Conservation (phyloP, 331 rosid genomes). For the Acacia concinna region DNA sequence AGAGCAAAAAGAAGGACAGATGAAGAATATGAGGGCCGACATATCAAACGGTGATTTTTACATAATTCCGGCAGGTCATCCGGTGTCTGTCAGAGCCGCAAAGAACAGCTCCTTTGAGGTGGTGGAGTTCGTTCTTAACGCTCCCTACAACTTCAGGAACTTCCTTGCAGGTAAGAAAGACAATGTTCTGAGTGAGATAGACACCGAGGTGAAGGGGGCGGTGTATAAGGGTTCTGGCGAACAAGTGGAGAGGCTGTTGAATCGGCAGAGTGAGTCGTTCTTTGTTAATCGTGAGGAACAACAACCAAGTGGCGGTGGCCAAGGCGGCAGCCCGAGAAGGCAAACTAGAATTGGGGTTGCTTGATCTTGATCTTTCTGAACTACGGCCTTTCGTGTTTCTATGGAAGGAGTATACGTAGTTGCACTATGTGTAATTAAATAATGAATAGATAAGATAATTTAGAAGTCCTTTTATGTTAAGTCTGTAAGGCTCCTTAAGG, state of each 20-base stretch:
- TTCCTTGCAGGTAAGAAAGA: background rate
- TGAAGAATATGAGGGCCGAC: conserved; percentile 27
- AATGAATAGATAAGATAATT: background rate
- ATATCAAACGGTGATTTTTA: conserved; percentile 44
- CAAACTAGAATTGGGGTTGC: background rate
- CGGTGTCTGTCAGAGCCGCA: conserved; percentile 45
- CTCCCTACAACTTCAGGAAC: conserved; percentile 3
- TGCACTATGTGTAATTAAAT: background rate
- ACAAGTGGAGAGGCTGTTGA: conserved; percentile 47
- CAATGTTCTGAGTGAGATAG: conserved; percentile 42
- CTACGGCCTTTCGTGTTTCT: background rate
- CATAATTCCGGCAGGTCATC: conserved; percentile 61
- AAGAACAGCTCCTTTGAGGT: conserved; percentile 24
- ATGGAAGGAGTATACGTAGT: background rate
- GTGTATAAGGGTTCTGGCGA: conserved; percentile 42
- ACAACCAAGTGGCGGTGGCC: conserved; percentile 8
- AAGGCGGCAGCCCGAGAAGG: background rate
- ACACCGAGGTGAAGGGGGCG: conserved; percentile 46
- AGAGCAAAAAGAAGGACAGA: background rate
- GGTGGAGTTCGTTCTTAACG: conserved; percentile 54
- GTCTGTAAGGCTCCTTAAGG: background rate
- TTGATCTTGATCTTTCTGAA: conserved; percentile 23
- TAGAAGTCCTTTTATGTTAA: background rate
- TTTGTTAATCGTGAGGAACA: conserved; percentile 43
- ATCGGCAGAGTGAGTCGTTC: conserved; percentile 41